Conservation (phyloP, 2,329 filamentous ascomycete species). For the Amauroascus niger region DNA sequence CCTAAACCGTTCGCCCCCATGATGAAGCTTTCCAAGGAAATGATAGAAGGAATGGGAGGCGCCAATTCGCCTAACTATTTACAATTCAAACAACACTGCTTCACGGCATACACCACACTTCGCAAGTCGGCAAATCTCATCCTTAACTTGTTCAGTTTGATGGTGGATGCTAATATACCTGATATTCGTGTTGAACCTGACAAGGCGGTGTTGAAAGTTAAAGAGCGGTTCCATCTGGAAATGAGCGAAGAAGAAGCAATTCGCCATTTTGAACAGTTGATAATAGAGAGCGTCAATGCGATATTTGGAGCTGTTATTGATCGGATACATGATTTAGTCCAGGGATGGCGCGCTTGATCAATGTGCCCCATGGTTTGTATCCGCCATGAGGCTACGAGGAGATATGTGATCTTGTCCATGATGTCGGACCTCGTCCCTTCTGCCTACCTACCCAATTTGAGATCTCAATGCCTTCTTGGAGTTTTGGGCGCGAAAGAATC, state of each 20-base stretch:
- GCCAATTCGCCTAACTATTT: slow-evolving; percentile 69
- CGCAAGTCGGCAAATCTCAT: slow-evolving; percentile 85
- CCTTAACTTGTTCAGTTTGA: slow-evolving; percentile 87
- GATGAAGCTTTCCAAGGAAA: slow-evolving; percentile 95
- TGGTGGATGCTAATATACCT: slow-evolving; percentile 95
- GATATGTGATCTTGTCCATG: slow-evolving; percentile 23
- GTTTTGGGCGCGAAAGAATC: too few relatives aligned
- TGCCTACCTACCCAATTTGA: not conserved
- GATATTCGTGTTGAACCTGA: slow-evolving; percentile 88
- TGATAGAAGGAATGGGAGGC: slow-evolving; percentile 98
- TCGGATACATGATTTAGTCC: slow-evolving; percentile 83
- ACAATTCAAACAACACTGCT: slow-evolving; percentile 90
- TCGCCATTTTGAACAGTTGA: slow-evolving; percentile 73
- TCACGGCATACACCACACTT: slow-evolving; percentile 83
- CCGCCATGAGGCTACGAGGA: not conserved
- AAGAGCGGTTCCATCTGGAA: slow-evolving; percentile 87
- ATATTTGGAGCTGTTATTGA: slow-evolving; percentile 93
- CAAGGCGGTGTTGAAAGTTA: slow-evolving; percentile 87
- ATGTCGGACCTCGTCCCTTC: too few relatives aligned
- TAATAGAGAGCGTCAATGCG: slow-evolving; percentile 81
- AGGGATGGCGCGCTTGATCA: slow-evolving; percentile 61
- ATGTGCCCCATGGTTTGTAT: not conserved
- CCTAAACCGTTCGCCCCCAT: slow-evolving; percentile 94
- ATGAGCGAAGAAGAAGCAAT: slow-evolving; percentile 88
- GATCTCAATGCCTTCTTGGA: too few relatives aligned